phyloP scores from a whole-genome alignment of 2,329 filamentous ascomycete species.

The Fusarium poae region DNA sequence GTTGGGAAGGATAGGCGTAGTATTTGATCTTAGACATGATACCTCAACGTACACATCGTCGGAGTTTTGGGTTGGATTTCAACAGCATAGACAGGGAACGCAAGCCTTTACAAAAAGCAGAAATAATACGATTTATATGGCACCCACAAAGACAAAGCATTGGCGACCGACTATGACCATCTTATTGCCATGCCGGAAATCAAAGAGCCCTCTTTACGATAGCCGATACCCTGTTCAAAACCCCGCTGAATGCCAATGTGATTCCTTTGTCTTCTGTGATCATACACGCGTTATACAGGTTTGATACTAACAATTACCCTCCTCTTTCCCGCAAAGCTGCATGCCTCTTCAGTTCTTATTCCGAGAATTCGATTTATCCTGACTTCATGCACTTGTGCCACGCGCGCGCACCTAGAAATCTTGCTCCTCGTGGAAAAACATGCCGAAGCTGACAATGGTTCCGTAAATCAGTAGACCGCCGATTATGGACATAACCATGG shows the following conservation, averaged over 20 bases:
- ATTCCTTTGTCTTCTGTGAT: conserved; percentile 31
- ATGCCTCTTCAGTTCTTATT: conserved; percentile 4
- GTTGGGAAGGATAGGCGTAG: conserved; percentile 19
- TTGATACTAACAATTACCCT: conserved; percentile 23
- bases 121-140: conserved; percentile 24
- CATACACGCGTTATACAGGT: conserved; percentile 40
- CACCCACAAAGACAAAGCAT: conserved; percentile 27
- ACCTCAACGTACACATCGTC: conserved; percentile 54
- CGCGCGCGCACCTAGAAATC: conserved; percentile 75
- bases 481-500: conserved; percentile 94
- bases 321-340: conserved; percentile 25
- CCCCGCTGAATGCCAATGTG: conserved; percentile 41
- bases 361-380: not conserved
- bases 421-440: conserved; percentile 98
- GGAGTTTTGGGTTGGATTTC: conserved; percentile 49
- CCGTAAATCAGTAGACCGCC: conserved; percentile 96
- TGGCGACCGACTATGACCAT: conserved; percentile 26
- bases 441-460: conserved; percentile 96
- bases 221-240: conserved; percentile 28
- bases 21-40: conserved; percentile 45
- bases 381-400: not conserved
- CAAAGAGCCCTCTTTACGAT: conserved; percentile 19
- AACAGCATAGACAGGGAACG: conserved; percentile 47
- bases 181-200: conserved; percentile 9
- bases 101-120: conserved; percentile 23